Conservation (phyloP, 2,329 filamentous ascomycete genomes). For the Zarea fungicola region DNA sequence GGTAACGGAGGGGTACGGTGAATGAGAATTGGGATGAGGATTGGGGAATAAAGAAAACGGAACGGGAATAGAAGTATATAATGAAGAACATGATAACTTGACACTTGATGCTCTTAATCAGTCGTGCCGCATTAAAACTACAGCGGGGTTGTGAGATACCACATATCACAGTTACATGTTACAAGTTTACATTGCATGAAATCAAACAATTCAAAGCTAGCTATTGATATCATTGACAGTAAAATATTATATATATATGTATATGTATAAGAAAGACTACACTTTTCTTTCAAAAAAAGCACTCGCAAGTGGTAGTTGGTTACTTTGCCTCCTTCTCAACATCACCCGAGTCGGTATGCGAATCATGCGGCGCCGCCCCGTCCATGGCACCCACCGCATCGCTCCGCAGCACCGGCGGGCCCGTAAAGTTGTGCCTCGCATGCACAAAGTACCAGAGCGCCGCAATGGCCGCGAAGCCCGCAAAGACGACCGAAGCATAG, state of each 20-base stretch:
- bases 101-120: too few relatives aligned
- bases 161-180: neutral
- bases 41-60: neutral
- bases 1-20: too few relatives aligned
- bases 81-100: conserved; percentile 2
- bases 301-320: too few relatives aligned
- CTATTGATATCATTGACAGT: neutral
- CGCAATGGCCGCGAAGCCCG: conserved; percentile 55
- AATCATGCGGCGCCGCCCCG: conserved; percentile 7
- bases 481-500: conserved; percentile 62
- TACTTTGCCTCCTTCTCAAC: conserved; percentile 6
- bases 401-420: conserved; percentile 38
- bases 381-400: conserved; percentile 4
- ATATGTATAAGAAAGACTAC: too few relatives aligned
- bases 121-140: too few relatives aligned
- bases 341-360: conserved; percentile 1
- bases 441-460: conserved; percentile 58
- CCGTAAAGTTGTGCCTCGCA: conserved; percentile 59
- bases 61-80: neutral
- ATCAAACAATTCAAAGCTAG: neutral
- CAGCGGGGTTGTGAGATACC: too few relatives aligned
- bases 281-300: too few relatives aligned
- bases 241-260: neutral
- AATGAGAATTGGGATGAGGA: too few relatives aligned
- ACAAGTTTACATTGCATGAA: too few relatives aligned